Base-by-base conservation (phyloP, 176 grass and related monocot species). In the Aegilops longissima region DNA sequence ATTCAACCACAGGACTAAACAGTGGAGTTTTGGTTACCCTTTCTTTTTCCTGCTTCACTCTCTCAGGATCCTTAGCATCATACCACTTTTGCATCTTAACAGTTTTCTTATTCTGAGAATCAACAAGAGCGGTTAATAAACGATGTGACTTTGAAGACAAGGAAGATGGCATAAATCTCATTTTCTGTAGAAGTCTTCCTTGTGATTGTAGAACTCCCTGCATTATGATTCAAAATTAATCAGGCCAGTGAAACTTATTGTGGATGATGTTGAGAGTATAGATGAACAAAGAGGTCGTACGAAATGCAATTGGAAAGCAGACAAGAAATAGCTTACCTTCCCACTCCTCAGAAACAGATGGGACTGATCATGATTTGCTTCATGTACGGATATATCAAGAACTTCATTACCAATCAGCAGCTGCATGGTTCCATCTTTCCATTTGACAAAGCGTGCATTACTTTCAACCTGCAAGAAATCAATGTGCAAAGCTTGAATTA, bases 161-260 rank as follows among this genome's bases (percentile, higher is more conserved):
- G 73, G 97, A 99, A 88, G 97, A 99, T 88, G 97, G 97, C 94
- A 94, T 99, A 79, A 99, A 96, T 80, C 92, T 96, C 92, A 99
- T 94, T 88, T 99, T 99, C 5, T 38, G 84, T 86, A 94, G 71
- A 70, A 96, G 92, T 73, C 94, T 96, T 81, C 97, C 97, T 96
- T 99, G 97, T 69, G 94, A 99, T 86, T 99, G 97, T 84, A 99
- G 88, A 66, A 94, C 81, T 86, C 97, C 97, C 97, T 99, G 86
- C 56, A 70, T 86, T 85, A 77, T 27, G 83, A 63, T 89, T 80
- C 68, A 82, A 78, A 81, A 62, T 61, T 65, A 76, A 88, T 76
- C 77, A 79, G 80, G 84, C 58, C 34, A 73, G 63, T 12, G 11
- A 70, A 86, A 84, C 34, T n/a, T 84, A 84, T 47, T 2, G 4